Percentiles rank a stretch among this genome's conserved stretches.
phyloP scores from a whole-genome alignment of 75 land plant genomes.

The Selaginella tamariscina region DNA sequence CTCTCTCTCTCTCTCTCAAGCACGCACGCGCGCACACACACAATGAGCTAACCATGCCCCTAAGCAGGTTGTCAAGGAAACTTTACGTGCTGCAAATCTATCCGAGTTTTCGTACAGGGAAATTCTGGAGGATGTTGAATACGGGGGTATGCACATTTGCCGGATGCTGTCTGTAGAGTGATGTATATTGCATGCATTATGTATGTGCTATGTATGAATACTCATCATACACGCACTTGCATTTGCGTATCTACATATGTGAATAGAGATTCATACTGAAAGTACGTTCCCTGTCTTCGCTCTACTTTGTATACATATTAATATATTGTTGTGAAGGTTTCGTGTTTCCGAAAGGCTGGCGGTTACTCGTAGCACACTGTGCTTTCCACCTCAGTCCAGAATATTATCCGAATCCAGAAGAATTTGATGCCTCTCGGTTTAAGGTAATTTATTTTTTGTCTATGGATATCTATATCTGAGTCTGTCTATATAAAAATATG shows the following conservation, averaged over 20 bases:
- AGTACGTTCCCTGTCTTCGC: too few relatives aligned
- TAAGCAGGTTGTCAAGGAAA: conserved; percentile 6
- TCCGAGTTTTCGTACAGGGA: conserved; percentile 6
- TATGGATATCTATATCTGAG: neutral
- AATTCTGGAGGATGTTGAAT: conserved; percentile 5
- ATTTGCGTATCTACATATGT: too few relatives aligned
- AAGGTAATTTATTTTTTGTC: conserved; percentile 7
- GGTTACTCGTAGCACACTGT: neutral
- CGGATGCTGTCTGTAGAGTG: neutral
- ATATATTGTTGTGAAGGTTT: neutral
- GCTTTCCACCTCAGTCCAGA: conserved; percentile 5
- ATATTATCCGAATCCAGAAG: conserved; percentile 7
- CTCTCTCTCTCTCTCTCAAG: too few relatives aligned
- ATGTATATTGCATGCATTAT: too few relatives aligned
- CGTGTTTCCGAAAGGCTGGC: conserved; percentile 11
- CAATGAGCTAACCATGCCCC: neutral
- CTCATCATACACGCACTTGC: too few relatives aligned
- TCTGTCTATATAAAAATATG: too few relatives aligned
- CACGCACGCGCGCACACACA: too few relatives aligned
- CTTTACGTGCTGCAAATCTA: conserved; percentile 1
- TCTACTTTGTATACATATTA: too few relatives aligned
- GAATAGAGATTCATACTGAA: too few relatives aligned
- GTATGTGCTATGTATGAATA: too few relatives aligned
- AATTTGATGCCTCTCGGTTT: neutral
- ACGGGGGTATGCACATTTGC: neutral